These are phyloP conservation scores for Psilocybe azurescens DNA, from an alignment of 768 basidiomycete genomes.

Conservation along the genomic window DNA sequence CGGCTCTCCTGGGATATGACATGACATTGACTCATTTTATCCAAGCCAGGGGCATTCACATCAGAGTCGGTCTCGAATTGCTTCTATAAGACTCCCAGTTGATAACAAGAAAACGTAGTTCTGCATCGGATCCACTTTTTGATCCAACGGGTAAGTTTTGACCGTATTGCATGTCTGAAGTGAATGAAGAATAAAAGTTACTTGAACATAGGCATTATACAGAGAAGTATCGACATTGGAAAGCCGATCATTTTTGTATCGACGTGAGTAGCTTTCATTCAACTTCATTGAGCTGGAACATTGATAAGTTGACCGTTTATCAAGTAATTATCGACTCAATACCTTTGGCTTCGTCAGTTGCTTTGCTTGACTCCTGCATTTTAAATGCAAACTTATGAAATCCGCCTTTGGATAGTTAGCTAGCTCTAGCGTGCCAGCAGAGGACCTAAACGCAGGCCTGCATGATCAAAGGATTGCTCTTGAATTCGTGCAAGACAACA, in stretches of 20 bases:
- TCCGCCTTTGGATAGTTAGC: conserved; percentile 41
- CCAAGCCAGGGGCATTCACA: conserved; percentile 56
- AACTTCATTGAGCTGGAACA: background rate
- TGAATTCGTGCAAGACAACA: conserved; percentile 67
- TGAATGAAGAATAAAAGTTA: background rate
- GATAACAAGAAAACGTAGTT: conserved; percentile 21
- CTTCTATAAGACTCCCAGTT: background rate
- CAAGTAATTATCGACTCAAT: conserved; percentile 42
- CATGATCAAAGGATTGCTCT: conserved; percentile 65
- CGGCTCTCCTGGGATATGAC: background rate
- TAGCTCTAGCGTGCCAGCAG: conserved; percentile 45
- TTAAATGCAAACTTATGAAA: background rate
- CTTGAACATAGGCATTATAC: conserved; percentile 46
- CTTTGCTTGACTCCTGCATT: background rate
- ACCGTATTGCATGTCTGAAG: background rate
- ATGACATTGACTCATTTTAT: background rate
- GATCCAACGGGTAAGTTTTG: conserved; percentile 51
- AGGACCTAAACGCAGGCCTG: conserved; percentile 64
- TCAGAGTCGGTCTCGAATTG: conserved; percentile 34
- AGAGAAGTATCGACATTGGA: conserved; percentile 46
- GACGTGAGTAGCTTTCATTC: conserved; percentile 35
- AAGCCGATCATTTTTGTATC: conserved; percentile 67
- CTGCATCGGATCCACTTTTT: conserved; percentile 45
- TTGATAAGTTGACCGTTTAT: conserved; percentile 18
- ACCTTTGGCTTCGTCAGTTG: conserved; percentile 59